phyloP scores from a whole-genome alignment of 2,329 filamentous ascomycete species.

The Neurospora sp. region DNA sequence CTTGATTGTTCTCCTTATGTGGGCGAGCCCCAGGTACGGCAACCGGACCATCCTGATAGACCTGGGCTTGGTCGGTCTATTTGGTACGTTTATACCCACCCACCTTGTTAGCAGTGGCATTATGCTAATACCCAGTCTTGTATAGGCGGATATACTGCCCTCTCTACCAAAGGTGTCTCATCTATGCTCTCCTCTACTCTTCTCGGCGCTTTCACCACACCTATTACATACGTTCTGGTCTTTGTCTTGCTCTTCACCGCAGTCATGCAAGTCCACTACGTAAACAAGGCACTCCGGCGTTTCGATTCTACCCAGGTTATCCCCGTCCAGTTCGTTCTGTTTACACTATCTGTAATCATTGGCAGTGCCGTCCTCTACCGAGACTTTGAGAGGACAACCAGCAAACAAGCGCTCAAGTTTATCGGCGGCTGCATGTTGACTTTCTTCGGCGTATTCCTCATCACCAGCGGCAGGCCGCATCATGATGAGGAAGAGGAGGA shows the following conservation, averaged over 20 bases:
- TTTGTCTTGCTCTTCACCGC: slow-evolving; percentile 73
- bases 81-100: slow-evolving; percentile 49
- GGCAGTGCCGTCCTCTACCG: slow-evolving; percentile 89
- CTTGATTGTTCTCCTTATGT: slow-evolving; percentile 69
- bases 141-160: slow-evolving; percentile 82
- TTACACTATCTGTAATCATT: slow-evolving; percentile 89
- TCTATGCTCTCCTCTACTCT: slow-evolving; percentile 89
- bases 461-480: slow-evolving; percentile 69
- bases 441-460: slow-evolving; percentile 94
- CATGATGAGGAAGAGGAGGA: slow-evolving; percentile 43
- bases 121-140: background rate
- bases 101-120: background rate
- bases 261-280: slow-evolving; percentile 92
- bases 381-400: slow-evolving; percentile 79
- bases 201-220: slow-evolving; percentile 80
- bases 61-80: slow-evolving; percentile 82
- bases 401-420: slow-evolving; percentile 70
- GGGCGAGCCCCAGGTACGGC: slow-evolving; percentile 76
- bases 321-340: slow-evolving; percentile 92
- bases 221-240: slow-evolving; percentile 81
- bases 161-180: slow-evolving; percentile 92
- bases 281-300: slow-evolving; percentile 77
- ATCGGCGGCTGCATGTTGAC: slow-evolving; percentile 83
- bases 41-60: slow-evolving; percentile 81
- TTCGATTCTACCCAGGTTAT: slow-evolving; percentile 98